Evolutionary conservation across 2,329 filamentous ascomycete genomes (phyloP), one percentile per base, ranked within the genome.

Genomic region (Claviceps sp.): DNA sequence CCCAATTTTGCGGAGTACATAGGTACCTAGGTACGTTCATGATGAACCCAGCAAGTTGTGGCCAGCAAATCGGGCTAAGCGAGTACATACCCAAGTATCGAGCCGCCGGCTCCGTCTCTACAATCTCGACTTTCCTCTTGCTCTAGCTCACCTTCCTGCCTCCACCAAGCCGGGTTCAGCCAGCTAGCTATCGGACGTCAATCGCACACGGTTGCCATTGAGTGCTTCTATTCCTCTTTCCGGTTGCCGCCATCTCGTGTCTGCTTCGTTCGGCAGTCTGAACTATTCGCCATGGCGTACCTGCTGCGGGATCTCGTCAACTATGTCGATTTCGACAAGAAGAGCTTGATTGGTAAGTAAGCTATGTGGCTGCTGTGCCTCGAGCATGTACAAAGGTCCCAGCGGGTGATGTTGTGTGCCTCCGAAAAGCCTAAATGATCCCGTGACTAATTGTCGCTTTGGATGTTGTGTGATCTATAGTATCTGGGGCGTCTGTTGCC

Each of bases 401-500:
- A 17, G 43, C 22, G 44, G 11, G 17, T 47, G 46, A 38, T 38
- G 46, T 22, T 6, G 17, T 48, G 47, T 22, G 13, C 19, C 37
- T 30, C 42, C 11, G 11, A 48, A 26, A 19, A 30, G 30, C 30
- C 44, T 14, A 13, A 39, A 40, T n/a, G 4, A 44, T 30, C 1
- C n/a, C 24, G 41, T 46, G 42, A 50, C 52, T 56, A 53, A 56
- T 48, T 37, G 30, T 39, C 30, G 46, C 34, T 45, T 48, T 46
- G 39, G 19, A 13, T 17, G 10, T 37, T 46, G 13, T 26, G 46
- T 30, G 41, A 26, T 30, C 19, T 17, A 41, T 53, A 95, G 90
- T 93, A 60, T 87, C 89, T 59, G 87, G 84, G 47, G 77, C 75
- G 52, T 80, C 87, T 50, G 95, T 98, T 70, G 78, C 84, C 48